Conservation (phyloP, 2,329 filamentous ascomycete genomes). For the Dactylellina haptotyla region DNA sequence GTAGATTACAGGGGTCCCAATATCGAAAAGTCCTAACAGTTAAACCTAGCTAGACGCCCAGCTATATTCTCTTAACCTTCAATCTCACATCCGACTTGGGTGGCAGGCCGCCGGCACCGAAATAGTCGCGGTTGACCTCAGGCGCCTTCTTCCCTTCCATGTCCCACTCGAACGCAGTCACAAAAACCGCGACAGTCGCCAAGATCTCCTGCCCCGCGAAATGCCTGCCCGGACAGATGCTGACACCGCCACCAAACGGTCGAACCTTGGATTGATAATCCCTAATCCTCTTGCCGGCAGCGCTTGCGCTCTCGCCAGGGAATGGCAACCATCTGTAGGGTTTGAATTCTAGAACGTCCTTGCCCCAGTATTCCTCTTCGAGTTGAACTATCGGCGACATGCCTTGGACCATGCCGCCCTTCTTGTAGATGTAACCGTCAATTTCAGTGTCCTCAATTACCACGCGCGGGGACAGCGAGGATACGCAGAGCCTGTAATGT, state of each 20-base stretch:
- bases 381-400: constrained; percentile 14
- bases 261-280: constrained; percentile 20
- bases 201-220: constrained; percentile 41
- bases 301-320: constrained; percentile 18
- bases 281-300: constrained; percentile 23
- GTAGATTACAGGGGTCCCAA: no score
- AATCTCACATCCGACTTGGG: constrained; percentile 29
- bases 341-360: constrained; percentile 32
- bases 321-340: constrained; percentile 35
- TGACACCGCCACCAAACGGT: constrained; percentile 36
- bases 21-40: no score
- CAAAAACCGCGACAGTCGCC: constrained; percentile 28
- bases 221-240: constrained; percentile 39
- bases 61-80: constrained; percentile 6
- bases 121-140: constrained; percentile 11
- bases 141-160: constrained; percentile 10
- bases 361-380: constrained; percentile 44
- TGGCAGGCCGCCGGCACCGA: constrained; percentile 32
- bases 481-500: constrained; percentile 28
- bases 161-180: constrained; percentile 42
- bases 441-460: constrained; percentile 50
- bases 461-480: constrained; percentile 36
- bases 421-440: constrained; percentile 41
- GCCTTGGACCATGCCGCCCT: constrained; percentile 46
- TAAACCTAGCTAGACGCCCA: no score